Evolutionary conservation across 345 rosid species (phyloP).

Genomic region (Citrus unshiu): DNA sequence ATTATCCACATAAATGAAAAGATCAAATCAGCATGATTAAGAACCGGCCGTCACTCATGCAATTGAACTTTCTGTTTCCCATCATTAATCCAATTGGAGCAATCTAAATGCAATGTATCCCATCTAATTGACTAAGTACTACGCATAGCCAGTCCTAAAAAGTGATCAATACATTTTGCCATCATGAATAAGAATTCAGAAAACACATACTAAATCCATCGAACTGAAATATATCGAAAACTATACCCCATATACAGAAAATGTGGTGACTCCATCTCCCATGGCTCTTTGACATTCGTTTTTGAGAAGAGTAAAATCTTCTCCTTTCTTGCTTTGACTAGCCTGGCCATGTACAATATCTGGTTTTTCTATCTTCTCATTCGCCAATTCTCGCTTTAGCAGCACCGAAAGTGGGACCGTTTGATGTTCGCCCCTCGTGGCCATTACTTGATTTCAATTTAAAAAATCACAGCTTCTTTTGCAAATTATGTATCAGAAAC

Average conservation of each 20-base stretch:
- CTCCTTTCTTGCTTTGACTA: constrained; percentile 95
- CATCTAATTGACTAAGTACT: constrained; percentile 1
- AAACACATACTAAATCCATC: background rate
- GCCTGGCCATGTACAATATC: constrained; percentile 80
- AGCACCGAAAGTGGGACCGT: constrained; percentile 88
- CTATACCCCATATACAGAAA: constrained; percentile 79
- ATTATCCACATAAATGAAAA: background rate
- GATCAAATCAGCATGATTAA: no score
- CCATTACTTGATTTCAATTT: constrained; percentile 35
- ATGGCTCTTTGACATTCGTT: constrained; percentile 72
- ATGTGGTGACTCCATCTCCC: constrained; percentile 82
- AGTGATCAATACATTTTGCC: background rate
- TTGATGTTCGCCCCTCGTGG: constrained; percentile 61
- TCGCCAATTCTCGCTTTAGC: constrained; percentile 81
- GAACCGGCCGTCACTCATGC: background rate
- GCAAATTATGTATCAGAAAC: constrained; percentile 4
- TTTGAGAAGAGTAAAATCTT: constrained; percentile 74
- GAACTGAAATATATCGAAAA: background rate
- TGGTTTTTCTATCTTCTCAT: constrained; percentile 75
- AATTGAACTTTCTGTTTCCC: background rate
- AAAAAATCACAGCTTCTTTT: constrained; percentile 7
- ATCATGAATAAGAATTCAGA: no score
- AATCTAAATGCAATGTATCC: background rate
- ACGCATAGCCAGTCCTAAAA: no score
- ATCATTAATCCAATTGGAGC: background rate